phyloP scores from a whole-genome alignment of 2,329 filamentous ascomycete genomes.

The Biscogniauxia sp. region DNA sequence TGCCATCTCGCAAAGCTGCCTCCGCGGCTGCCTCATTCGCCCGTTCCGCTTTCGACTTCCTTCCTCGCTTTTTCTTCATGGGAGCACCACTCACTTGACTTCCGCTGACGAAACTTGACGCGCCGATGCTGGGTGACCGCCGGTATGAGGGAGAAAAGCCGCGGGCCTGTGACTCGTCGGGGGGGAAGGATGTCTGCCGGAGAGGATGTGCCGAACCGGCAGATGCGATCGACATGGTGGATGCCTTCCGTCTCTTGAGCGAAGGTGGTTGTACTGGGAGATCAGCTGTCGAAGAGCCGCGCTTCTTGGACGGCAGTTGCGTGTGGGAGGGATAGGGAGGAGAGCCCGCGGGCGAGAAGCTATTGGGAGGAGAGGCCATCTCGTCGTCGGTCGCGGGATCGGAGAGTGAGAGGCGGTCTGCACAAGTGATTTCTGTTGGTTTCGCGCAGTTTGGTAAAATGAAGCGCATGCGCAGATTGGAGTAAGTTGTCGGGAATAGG shows the following conservation, averaged over 20 bases:
- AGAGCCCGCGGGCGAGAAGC: conserved; percentile 51
- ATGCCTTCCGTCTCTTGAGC: conserved; percentile 70
- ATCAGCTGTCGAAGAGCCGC: conserved; percentile 55
- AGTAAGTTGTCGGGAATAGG: no score
- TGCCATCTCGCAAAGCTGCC: conserved; percentile 39
- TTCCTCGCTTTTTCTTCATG: conserved; percentile 58
- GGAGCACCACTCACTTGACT: conserved; percentile 51
- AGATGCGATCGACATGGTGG: conserved; percentile 56
- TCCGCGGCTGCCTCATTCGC: conserved; percentile 46
- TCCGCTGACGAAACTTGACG: conserved; percentile 58
- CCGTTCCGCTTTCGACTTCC: conserved; percentile 58
- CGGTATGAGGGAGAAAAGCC: conserved; percentile 51
- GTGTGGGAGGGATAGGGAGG: conserved; percentile 52
- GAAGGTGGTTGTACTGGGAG: conserved; percentile 46
- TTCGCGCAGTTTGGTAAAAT: no score
- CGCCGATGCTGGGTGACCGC: conserved; percentile 66
- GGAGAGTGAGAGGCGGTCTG: background rate
- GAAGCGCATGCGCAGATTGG: no score
- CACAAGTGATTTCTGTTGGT: background rate
- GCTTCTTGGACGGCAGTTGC: conserved; percentile 60
- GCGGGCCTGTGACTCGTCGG: conserved; percentile 45
- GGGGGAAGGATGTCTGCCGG: conserved; percentile 78
- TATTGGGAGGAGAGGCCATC: conserved; percentile 58
- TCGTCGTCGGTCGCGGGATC: conserved; percentile 4
- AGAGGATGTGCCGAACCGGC: conserved; percentile 61